Conservation (phyloP, 1,284 basidiomycete species). For the Singerocomus rubriflavus region DNA sequence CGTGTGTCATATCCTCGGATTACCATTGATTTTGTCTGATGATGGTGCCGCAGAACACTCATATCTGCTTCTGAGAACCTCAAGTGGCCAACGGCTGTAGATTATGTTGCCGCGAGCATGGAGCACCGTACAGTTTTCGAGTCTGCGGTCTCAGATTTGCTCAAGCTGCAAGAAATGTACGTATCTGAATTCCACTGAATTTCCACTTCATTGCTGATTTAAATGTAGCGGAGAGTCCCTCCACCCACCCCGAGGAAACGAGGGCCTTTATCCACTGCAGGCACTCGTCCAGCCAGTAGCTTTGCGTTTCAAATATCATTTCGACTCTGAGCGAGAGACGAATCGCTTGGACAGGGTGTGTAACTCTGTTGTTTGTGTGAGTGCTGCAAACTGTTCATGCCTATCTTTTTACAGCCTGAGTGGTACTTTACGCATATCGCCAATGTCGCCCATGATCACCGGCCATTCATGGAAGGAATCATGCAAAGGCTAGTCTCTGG, state of each 20-base stretch:
- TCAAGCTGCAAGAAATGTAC: slow-evolving; percentile 76
- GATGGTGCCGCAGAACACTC: slow-evolving; percentile 48
- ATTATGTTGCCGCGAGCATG: slow-evolving; percentile 51
- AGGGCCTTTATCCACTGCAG: slow-evolving; percentile 76
- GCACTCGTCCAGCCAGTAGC: slow-evolving; percentile 84
- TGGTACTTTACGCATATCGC: slow-evolving; percentile 95
- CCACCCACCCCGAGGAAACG: slow-evolving; percentile 32
- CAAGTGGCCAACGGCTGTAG: slow-evolving; percentile 77
- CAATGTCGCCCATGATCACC: slow-evolving; percentile 80
- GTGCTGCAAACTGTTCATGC: not conserved
- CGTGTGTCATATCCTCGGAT: slow-evolving; percentile 44
- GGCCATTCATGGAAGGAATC: slow-evolving; percentile 71
- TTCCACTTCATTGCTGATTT: not conserved
- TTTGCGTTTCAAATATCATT: slow-evolving; percentile 93
- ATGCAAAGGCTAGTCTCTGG: slow-evolving; percentile 69
- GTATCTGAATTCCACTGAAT: slow-evolving; percentile 30
- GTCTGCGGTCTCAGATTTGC: slow-evolving; percentile 66
- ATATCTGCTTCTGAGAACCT: slow-evolving; percentile 65
- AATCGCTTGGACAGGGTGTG: slow-evolving; percentile 90
- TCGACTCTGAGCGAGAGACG: slow-evolving; percentile 83
- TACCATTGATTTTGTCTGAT: not conserved
- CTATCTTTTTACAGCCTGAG: slow-evolving; percentile 65
- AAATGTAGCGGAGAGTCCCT: slow-evolving; percentile 52
- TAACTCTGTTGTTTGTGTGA: not conserved
- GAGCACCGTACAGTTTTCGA: slow-evolving; percentile 67